These are phyloP conservation scores for Acanthamoeba culbertsoni DNA, from an alignment of 208 protist genomes.

Conservation along the genomic window DNA sequence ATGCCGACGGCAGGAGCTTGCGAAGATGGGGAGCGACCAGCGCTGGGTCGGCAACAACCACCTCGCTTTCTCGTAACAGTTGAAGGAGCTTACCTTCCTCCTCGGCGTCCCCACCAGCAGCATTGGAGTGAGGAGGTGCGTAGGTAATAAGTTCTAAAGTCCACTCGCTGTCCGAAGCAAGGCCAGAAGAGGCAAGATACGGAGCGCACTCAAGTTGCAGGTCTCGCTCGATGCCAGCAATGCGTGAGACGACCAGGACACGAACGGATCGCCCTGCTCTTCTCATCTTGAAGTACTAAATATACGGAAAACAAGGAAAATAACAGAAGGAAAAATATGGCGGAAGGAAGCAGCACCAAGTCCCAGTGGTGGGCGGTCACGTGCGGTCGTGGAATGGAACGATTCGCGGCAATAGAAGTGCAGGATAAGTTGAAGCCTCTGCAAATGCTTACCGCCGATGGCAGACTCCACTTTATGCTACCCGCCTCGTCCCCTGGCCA, in stretches of 20 bases:
- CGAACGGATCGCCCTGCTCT: background rate
- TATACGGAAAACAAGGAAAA: background rate
- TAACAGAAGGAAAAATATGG: background rate
- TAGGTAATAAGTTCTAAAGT: background rate
- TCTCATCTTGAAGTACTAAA: background rate
- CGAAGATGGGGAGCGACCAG: conserved; percentile 8
- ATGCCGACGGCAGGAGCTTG: background rate
- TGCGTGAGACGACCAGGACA: background rate
- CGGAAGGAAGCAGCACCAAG: background rate
- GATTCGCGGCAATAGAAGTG: conserved; percentile 12
- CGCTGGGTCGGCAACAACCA: conserved; percentile 21
- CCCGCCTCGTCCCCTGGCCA: background rate
- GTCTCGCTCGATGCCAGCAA: background rate
- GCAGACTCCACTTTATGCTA: conserved; percentile 25
- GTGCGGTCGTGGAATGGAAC: conserved; percentile 43
- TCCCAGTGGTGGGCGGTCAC: conserved; percentile 28
- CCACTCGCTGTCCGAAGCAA: background rate
- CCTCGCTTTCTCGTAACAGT: background rate
- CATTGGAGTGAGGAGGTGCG: background rate
- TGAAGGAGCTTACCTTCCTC: background rate
- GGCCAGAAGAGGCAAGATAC: background rate
- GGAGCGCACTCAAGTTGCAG: background rate
- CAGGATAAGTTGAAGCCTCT: background rate
- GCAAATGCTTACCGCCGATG: background rate
- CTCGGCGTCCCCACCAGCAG: background rate